Evolutionary conservation across 2,329 filamentous ascomycete species (phyloP).

Genomic region (Aspergillus sp.): DNA sequence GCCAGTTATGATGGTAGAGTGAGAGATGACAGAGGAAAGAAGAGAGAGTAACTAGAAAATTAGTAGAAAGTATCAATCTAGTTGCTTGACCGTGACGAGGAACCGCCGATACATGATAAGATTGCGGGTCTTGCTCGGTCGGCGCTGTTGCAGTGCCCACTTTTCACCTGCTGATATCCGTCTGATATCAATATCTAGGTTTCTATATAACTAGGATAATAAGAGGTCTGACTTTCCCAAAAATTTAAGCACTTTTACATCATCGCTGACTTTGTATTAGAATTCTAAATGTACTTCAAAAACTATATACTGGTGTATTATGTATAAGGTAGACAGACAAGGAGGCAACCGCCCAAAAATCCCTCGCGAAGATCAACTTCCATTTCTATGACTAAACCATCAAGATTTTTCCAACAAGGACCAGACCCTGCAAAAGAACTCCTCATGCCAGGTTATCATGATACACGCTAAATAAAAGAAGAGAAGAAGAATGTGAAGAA

Average conservation of each 20-base stretch:
- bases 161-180: too few species aligned
- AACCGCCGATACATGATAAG: slow-evolving; percentile 9
- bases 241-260: neutral
- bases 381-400: slow-evolving; percentile 40
- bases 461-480: slow-evolving; percentile 29
- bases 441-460: slow-evolving; percentile 28
- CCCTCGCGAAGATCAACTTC: slow-evolving; percentile 11
- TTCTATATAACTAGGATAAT: too few species aligned
- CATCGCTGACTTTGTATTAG: neutral
- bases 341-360: neutral
- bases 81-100: slow-evolving; percentile 4
- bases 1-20: slow-evolving; percentile 3
- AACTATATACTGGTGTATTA: slow-evolving; percentile 7
- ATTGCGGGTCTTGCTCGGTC: neutral
- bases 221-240: too few species aligned
- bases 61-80: too few species aligned
- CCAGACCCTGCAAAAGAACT: slow-evolving; percentile 23
- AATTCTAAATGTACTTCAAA: neutral
- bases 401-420: slow-evolving; percentile 24
- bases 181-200: too few species aligned
- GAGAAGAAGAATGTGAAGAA: neutral
- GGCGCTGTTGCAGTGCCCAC: too few species aligned
- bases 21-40: neutral
- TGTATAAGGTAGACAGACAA: neutral
- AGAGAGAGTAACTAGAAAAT: neutral